These are phyloP conservation scores for Jackrogersella minutella DNA, from an alignment of 495 filamentous ascomycete species.

Conservation along the genomic window DNA sequence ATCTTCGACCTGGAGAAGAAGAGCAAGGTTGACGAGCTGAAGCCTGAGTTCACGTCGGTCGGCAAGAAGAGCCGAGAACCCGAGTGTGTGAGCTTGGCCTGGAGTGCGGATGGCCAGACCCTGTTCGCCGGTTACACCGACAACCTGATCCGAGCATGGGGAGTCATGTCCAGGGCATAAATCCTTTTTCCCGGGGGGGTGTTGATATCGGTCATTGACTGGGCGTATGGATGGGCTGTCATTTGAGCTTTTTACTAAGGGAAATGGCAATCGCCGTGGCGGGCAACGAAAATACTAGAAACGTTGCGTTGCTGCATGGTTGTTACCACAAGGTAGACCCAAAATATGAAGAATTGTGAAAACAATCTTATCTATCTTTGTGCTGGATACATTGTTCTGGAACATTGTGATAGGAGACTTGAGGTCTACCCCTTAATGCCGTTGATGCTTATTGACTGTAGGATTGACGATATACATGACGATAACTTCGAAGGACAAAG, in stretches of 20 bases:
- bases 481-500: too few relatives aligned
- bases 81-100: slow-evolving; percentile 96
- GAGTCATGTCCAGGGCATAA: slow-evolving; percentile 84
- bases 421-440: background rate
- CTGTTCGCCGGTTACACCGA: slow-evolving; percentile 99
- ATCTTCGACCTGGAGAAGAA: slow-evolving; percentile 99
- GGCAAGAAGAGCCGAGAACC: slow-evolving; percentile 99
- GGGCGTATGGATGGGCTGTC: slow-evolving; percentile 49
- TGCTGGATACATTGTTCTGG: too few relatives aligned
- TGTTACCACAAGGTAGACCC: slow-evolving; percentile 46
- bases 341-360: slow-evolving; percentile 47
- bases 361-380: slow-evolving; percentile 16
- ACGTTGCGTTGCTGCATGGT: slow-evolving; percentile 40
- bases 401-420: slow-evolving; percentile 2
- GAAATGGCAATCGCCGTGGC: slow-evolving; percentile 45
- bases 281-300: slow-evolving; percentile 39
- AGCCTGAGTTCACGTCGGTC: slow-evolving; percentile 95
- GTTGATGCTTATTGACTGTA: too few relatives aligned
- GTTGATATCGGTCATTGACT: slow-evolving; percentile 46
- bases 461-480: too few relatives aligned
- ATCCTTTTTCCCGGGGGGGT: slow-evolving; percentile 40
- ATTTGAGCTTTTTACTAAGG: slow-evolving; percentile 47
- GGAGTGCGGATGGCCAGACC: slow-evolving; percentile 97
- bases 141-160: slow-evolving; percentile 99
- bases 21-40: slow-evolving; percentile 99